phyloP scores from a whole-genome alignment of 129 eudicot genomes.

The sunflower (Helianthus annuus) region DNA sequence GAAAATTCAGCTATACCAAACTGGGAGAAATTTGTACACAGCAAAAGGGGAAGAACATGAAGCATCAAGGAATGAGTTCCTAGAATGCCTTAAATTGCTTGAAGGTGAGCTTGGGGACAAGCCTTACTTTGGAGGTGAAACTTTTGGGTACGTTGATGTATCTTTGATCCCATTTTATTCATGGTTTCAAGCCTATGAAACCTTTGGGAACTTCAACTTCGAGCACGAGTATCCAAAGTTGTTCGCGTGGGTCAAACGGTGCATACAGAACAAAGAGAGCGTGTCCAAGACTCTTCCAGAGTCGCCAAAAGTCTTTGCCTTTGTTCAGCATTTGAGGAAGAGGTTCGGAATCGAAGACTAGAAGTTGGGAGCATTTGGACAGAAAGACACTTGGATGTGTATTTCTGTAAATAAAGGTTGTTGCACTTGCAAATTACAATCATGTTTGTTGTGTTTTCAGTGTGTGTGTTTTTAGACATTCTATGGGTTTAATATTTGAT shows the following conservation, averaged over 20 bases:
- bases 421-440: neutral
- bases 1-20: conserved; percentile 20
- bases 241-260: conserved; percentile 48
- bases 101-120: conserved; percentile 53
- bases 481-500: too few species aligned
- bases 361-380: neutral
- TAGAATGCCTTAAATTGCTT: conserved; percentile 34
- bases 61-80: conserved; percentile 31
- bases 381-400: neutral
- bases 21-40: conserved; percentile 30
- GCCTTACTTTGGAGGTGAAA: conserved; percentile 49
- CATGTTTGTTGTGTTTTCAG: neutral
- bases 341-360: conserved; percentile 26
- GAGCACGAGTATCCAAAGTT: conserved; percentile 46
- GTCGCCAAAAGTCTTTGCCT: conserved; percentile 21
- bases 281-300: conserved; percentile 43
- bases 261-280: conserved; percentile 42
- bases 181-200: conserved; percentile 49
- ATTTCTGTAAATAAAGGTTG: conserved; percentile 9
- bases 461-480: neutral
- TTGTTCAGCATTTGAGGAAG: conserved; percentile 28
- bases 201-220: conserved; percentile 35
- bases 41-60: conserved; percentile 41
- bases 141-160: conserved; percentile 39
- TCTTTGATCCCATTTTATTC: conserved; percentile 39